Base-by-base conservation (phyloP, 2,329 filamentous ascomycete genomes). In the Pseudogymnoascus sp. region DNA sequence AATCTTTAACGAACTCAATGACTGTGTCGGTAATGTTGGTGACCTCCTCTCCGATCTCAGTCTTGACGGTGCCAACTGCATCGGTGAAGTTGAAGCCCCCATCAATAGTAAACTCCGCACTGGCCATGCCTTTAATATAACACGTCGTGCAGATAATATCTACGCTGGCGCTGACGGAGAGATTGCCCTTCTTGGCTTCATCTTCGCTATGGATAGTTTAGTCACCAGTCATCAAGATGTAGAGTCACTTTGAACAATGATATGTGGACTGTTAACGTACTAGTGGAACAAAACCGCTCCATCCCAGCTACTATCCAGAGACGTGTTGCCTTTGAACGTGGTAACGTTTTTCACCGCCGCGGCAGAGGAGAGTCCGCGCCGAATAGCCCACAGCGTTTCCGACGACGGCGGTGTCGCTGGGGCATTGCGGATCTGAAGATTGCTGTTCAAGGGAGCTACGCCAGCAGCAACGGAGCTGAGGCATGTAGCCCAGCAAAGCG, bases 71-170 rank as follows among this genome's bases (percentile, higher is more conserved):
- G 10, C 65, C 36, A 26, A 78, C 62, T 6, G 71, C 70, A 21
- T 75, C 64, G 4, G 65, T 74, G 21, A 73, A 67, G 61, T 82
- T 77, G 69, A 82, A 79, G 3, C 74, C 69, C 6, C 73, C 73
- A 2, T 74, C 71, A 7, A 81, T 73, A 0, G 71, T 76, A 23
- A 84, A 71, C 18, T 77, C 69, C 1, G 77, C 78, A 8, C 71
- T 77, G 10, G 78, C 79, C 4, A 67, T 70, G 47, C 80, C 81
- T 63, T 79, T 80, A 63, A 83, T 70, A 68, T 83, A 84, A 68
- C 82, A 84, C 4, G 72, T 78, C 3, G 72, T 75, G 69, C 81
- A 83, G 10, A 73, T 73, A 36, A 81, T 75, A 60, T 80, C 73
- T n/a, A 81, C 67, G 2, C 71, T 67, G 18, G 65, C 67, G 11